Percentiles rank a stretch among this genome's conserved stretches.
These are phyloP conservation scores for Sclerotinia minor DNA, from an alignment of 2,329 filamentous ascomycete species.

Conservation along the genomic window DNA sequence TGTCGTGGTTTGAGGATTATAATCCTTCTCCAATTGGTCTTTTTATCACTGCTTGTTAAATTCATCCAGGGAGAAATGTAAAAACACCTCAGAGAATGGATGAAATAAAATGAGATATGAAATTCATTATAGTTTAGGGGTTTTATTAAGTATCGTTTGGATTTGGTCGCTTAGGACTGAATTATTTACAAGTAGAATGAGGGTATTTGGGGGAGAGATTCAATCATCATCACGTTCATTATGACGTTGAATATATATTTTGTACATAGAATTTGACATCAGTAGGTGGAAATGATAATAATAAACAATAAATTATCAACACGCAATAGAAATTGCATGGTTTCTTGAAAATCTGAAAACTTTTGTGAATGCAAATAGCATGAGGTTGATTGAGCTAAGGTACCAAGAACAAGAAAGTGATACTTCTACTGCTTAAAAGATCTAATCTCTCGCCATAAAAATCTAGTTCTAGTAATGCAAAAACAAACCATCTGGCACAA, in stretches of 20 bases:
- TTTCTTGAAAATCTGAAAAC: background rate
- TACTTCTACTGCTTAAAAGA: background rate
- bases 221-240: slow-evolving; percentile 4
- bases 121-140: background rate
- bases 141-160: background rate
- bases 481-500: background rate
- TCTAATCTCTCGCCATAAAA: too few relatives aligned
- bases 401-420: background rate
- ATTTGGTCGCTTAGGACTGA: background rate
- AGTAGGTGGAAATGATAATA: background rate
- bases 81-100: background rate
- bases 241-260: background rate
- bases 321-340: accelerated
- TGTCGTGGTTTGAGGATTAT: slow-evolving; percentile 66
- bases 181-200: background rate
- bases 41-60: slow-evolving; percentile 40
- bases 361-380: background rate
- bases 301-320: background rate
- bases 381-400: background rate
- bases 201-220: background rate
- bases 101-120: slow-evolving; percentile 2
- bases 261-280: background rate
- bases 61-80: background rate
- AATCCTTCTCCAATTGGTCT: slow-evolving; percentile 51
- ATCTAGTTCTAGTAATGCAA: background rate